Evolutionary conservation across 345 rosid genomes (phyloP).

Genomic region (Clarkia xantiana): DNA sequence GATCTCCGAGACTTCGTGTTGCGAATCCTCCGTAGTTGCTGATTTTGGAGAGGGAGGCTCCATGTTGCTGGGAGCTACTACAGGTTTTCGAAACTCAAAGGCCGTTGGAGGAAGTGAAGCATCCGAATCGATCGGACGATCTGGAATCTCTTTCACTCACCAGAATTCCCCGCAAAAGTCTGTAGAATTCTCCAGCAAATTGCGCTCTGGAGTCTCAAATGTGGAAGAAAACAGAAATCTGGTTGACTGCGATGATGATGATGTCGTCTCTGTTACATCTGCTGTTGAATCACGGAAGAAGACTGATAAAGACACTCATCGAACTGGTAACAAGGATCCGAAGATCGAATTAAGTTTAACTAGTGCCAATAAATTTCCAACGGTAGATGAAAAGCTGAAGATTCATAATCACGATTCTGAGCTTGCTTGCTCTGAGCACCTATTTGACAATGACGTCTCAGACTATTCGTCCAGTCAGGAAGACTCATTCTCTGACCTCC

Average conservation of each 20-base stretch:
- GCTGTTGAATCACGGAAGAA: conserved; percentile 30
- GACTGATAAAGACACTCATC: conserved; percentile 5
- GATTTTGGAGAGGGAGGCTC: conserved; percentile 5
- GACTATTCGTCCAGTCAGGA: conserved; percentile 33
- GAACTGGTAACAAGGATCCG: conserved; percentile 13
- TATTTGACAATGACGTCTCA: conserved; percentile 36
- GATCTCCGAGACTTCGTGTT: conserved; percentile 8
- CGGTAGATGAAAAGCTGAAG: conserved; percentile 27
- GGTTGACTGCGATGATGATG: conserved; percentile 25
- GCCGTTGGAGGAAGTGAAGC: conserved; percentile 9
- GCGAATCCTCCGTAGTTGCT: conserved; percentile 2
- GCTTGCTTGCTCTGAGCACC: conserved; percentile 59
- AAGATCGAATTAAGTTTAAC: conserved; percentile 19
- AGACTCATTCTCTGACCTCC: conserved; percentile 37
- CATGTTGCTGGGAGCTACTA: not conserved
- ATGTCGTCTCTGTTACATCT: conserved; percentile 29
- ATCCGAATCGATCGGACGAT: conserved; percentile 19
- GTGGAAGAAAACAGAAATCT: conserved; percentile 2
- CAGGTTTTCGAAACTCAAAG: not conserved
- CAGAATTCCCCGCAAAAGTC: conserved; percentile 18
- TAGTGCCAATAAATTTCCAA: conserved; percentile 15
- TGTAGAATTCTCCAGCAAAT: conserved; percentile 7
- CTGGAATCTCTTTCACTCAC: conserved; percentile 30
- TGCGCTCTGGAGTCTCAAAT: conserved; percentile 12
- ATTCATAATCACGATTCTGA: conserved; percentile 27